phyloP scores from a whole-genome alignment of 73 alveolate species.

The Uronychia binucleata region DNA sequence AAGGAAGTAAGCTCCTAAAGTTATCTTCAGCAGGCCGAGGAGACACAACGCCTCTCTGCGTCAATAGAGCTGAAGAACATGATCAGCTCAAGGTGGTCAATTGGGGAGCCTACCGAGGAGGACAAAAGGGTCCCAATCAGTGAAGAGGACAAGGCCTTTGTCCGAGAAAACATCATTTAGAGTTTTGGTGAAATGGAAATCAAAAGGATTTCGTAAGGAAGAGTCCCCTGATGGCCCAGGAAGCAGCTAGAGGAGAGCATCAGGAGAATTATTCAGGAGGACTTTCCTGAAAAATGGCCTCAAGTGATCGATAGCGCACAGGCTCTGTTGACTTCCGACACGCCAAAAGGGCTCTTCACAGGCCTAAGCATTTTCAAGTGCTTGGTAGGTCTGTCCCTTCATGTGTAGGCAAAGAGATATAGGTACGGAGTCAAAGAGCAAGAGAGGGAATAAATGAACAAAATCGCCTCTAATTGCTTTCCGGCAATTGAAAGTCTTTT shows the following conservation, averaged over 20 bases:
- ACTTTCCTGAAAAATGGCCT: neutral
- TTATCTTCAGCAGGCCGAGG: too few species aligned
- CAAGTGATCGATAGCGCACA: neutral
- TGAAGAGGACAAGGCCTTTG: neutral
- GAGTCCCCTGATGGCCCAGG: neutral
- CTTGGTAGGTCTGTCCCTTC: neutral
- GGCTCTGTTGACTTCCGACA: neutral
- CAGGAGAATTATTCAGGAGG: neutral
- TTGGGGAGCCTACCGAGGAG: neutral
- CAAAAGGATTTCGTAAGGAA: neutral
- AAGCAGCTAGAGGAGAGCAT: neutral
- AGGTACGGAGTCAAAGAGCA: neutral
- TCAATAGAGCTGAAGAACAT: neutral
- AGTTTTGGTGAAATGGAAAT: neutral
- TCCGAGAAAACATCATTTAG: neutral
- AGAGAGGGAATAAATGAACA: neutral
- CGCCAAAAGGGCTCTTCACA: neutral
- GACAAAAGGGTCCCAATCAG: neutral
- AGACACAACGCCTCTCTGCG: too few species aligned
- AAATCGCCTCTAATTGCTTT: neutral
- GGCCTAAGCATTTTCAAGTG: neutral
- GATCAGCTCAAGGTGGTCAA: neutral
- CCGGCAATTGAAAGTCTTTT: neutral
- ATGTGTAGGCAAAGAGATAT: neutral
- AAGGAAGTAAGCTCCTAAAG: too few species aligned